Evolutionary conservation across 2,329 filamentous ascomycete genomes (phyloP), one percentile per base, ranked within the genome.

Genomic region (Talaromyces sp.): DNA sequence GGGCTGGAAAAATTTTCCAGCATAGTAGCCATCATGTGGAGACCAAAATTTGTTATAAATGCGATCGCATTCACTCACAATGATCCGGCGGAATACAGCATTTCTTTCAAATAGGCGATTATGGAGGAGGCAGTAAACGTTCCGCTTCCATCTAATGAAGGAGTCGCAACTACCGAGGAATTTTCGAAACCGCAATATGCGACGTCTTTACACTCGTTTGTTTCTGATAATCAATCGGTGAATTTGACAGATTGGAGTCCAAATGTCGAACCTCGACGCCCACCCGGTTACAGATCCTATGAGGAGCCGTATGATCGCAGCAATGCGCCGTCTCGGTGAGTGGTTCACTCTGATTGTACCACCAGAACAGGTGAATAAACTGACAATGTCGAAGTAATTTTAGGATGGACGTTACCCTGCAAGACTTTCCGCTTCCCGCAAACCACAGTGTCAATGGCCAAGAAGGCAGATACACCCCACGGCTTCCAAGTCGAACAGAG

Each of bases 121-220:
- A 63, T 63, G 61, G 49, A 63, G 31, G 61, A 63, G 3, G 52
- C 62, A 37, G 62, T 41, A 41, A 58, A 63, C 19, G 33, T 63
- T 31, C 62, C 52, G 43, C 62, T 63, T 15, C 62, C 62, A 8
- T 35, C 39, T 35, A 17, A 37, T 6, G 8, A 45, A 22, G 33
- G 41, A 35, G 37, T 15, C 17, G 35, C 27, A 9, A 17, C 27
- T 6, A 25, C n/a, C 6, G 25, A 56, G 37, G 35, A 45, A 15
- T 17, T 35, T 2, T 6, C 39, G 2, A 35, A 39, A 7, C 4
- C 56, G 37, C 52, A 35, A 37, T 63, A 63, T 41, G 52, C 62
- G 13, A 63, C 62, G 5, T 63, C 62, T 22, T 52, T 63, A 19
- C 62, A 63, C 31, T 63, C 62, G 4, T 63, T 63, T 31, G 52